A percentile compares a stretch with the other conserved stretches of the same genome.
Conservation (phyloP, 805 yeast species). For the Priceomyces melissophilus region DNA sequence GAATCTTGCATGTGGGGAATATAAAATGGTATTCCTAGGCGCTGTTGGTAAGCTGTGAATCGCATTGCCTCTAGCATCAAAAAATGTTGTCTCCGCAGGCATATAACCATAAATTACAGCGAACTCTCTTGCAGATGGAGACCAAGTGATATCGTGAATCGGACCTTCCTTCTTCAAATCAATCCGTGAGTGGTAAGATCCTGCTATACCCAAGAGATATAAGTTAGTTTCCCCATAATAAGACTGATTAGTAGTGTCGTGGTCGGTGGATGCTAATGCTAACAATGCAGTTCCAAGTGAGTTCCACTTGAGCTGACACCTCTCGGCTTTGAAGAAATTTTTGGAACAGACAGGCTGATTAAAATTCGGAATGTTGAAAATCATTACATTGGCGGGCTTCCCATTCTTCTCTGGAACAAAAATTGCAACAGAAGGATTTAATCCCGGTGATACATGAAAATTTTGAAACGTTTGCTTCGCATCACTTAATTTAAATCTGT, state of each 20-base stretch:
- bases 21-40: slow-evolving; percentile 84
- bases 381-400: slow-evolving; percentile 83
- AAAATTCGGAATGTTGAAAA: slow-evolving; percentile 76
- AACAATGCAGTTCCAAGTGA: slow-evolving; percentile 88
- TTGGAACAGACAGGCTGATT: slow-evolving; percentile 78
- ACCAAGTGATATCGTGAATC: slow-evolving; percentile 96
- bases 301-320: slow-evolving; percentile 92
- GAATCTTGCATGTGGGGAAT: slow-evolving; percentile 91
- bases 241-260: slow-evolving; percentile 87
- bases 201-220: slow-evolving; percentile 87
- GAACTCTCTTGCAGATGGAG: slow-evolving; percentile 92
- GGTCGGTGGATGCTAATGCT: slow-evolving; percentile 93
- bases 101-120: slow-evolving; percentile 96
- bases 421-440: slow-evolving; percentile 84
- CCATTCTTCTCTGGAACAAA: slow-evolving; percentile 85
- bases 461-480: slow-evolving; percentile 48
- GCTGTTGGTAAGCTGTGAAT: slow-evolving; percentile 81
- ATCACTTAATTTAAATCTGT: slow-evolving; percentile 52
- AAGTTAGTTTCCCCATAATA: slow-evolving; percentile 96
- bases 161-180: slow-evolving; percentile 91
- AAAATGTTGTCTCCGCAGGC: slow-evolving; percentile 95
- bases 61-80: slow-evolving; percentile 88
- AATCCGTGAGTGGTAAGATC: slow-evolving; percentile 86
- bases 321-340: slow-evolving; percentile 92
- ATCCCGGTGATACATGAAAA: slow-evolving; percentile 80